Evolutionary conservation across 345 rosid species (phyloP).

Genomic region (Populus euphratica): DNA sequence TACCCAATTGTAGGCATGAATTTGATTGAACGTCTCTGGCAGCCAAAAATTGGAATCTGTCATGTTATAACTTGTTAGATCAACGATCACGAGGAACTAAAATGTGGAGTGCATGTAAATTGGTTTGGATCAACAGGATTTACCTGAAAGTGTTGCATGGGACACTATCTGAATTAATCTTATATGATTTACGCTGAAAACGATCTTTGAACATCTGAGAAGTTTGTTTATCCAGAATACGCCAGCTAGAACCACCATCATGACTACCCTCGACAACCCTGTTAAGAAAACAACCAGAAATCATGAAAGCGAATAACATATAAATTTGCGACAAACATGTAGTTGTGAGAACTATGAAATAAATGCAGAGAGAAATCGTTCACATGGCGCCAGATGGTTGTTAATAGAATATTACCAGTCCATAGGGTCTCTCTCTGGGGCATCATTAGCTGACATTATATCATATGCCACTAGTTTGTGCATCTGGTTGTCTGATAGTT

Average conservation of each 20-base stretch:
- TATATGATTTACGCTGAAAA: constrained; percentile 59
- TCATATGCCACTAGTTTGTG: constrained; percentile 68
- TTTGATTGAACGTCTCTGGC: constrained; percentile 50
- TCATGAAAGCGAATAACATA: background rate
- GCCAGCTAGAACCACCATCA: constrained; percentile 77
- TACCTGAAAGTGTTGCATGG: constrained; percentile 74
- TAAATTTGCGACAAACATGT: background rate
- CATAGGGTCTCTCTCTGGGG: constrained; percentile 86
- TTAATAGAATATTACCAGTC: constrained; percentile 49
- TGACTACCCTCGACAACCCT: constrained; percentile 87
- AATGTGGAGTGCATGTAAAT: background rate
- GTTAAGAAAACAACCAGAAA: background rate
- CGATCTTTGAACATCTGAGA: constrained; percentile 57
- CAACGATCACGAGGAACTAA: background rate
- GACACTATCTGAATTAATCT: constrained; percentile 36
- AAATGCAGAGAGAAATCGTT: background rate
- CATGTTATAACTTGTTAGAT: background rate
- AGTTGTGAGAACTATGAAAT: background rate
- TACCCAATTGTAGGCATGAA: constrained; percentile 70
- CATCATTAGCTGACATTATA: constrained; percentile 88
- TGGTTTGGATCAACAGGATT: background rate
- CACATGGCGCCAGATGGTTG: background rate
- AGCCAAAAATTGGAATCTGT: constrained; percentile 63
- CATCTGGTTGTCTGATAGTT: constrained; percentile 39
- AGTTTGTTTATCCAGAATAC: constrained; percentile 52